Base-by-base conservation (phyloP, 805 yeast genomes). In the Yarrowia sp. region DNA sequence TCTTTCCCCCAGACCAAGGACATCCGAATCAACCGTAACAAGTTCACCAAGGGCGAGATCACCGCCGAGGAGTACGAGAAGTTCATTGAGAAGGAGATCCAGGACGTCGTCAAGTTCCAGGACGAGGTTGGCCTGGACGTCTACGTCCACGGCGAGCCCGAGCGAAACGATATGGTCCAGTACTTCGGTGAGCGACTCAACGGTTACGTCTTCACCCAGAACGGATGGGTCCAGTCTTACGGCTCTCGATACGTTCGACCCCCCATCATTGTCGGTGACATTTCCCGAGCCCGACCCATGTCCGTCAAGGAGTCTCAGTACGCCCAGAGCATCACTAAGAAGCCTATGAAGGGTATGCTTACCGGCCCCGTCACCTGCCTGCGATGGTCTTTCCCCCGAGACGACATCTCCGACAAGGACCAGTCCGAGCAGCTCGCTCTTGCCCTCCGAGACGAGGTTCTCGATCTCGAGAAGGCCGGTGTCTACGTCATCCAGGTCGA, bases 311-410 rank as follows among this genome's bases (percentile, higher is more conserved):
- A 94, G 84, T 92, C 97, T 66, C 97, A 94, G 74, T 94, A 90
- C 81, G 99, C 99, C 72, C 99, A 94, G 84, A 88, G 97, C 67
- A 80, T 94, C 77, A 91, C 97, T 74, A 79, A 84, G 73, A 89
- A 88, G 83, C 97, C 97, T 76, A 89, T 94, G 85, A 94, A 94
- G 86, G 99, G 99, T 90, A 94, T 94, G 99, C 87, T 94, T 78
- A 92, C 99, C 76, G 99, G 99, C 81, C 99, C 99, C 78, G 94
- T 94, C 73, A 94, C 99, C 76, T 90, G 96, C 81, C 87, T 94
- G 78, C 90, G 99, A 86, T 94, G 99, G 99, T 94, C 99, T 72
- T 94, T 94, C 97, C 99, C 99, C 83, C 90, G 99, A 88, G 93
- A 92, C 77, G 99, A 94, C 74, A 88, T 93, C 70, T 82, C 96